A percentile compares a stretch with the other conserved stretches of the same genome.
phyloP scores from a whole-genome alignment of 1,284 basidiomycete species.

The Leccinum fallax region DNA sequence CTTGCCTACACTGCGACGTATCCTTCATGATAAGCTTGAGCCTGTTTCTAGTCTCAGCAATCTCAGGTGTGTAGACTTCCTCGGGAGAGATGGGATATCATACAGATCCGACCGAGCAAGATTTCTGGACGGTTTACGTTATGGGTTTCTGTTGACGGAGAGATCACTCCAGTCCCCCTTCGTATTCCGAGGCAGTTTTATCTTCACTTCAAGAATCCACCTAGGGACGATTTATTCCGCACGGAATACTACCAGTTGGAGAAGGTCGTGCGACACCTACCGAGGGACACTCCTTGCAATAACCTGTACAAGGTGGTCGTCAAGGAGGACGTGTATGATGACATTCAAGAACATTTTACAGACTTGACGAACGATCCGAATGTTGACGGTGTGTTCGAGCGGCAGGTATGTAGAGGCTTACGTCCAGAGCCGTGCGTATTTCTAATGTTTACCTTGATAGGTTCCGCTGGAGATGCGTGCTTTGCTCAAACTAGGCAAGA shows the following conservation, averaged over 20 bases:
- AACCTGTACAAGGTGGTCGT: slow-evolving; percentile 88
- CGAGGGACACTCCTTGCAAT: slow-evolving; percentile 74
- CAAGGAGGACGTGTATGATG: slow-evolving; percentile 81
- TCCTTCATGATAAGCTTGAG: background rate
- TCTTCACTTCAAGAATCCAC: slow-evolving; percentile 79
- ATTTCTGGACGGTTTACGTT: slow-evolving; percentile 85
- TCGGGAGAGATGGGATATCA: slow-evolving; percentile 80
- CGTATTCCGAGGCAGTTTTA: slow-evolving; percentile 93
- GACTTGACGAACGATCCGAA: slow-evolving; percentile 93
- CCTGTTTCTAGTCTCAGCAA: background rate
- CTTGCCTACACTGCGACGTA: background rate
- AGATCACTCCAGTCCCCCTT: slow-evolving; percentile 79
- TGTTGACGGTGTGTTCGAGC: slow-evolving; percentile 94
- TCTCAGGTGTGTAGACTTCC: background rate
- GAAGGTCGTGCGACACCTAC: slow-evolving; percentile 78
- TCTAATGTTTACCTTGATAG: slow-evolving; percentile 40
- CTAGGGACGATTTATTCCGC: slow-evolving; percentile 65
- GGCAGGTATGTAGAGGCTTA: slow-evolving; percentile 59
- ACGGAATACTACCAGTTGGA: slow-evolving; percentile 72
- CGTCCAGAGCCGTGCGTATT: background rate
- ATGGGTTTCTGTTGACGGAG: slow-evolving; percentile 87
- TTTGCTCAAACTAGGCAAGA: slow-evolving; percentile 83
- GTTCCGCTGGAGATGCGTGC: slow-evolving; percentile 87
- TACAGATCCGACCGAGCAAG: slow-evolving; percentile 84
- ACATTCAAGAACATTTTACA: slow-evolving; percentile 89